Evolutionary conservation across 1,284 basidiomycete species (phyloP), one percentile per base, ranked within the genome.

Genomic region (Pyrrhoderma lamaoense): DNA sequence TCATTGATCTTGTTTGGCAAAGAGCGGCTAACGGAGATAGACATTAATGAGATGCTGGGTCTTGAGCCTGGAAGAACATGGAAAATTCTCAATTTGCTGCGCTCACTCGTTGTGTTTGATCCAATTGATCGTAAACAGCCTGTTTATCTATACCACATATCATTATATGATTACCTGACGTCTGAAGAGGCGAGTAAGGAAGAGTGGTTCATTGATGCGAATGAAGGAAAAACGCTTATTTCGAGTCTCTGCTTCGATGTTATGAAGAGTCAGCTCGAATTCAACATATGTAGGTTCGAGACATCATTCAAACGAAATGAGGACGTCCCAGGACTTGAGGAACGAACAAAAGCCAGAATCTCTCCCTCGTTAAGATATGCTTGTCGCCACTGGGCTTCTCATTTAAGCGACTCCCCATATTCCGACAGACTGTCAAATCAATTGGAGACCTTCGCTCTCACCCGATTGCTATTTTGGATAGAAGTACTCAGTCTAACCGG

Each of bases 241-340:
- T 47, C n/a, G 7, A 47, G 44, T 9, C 23, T 14, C 3, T 51
- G 49, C 34, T 47, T 51, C 14, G 8, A 7, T 3, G 35, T 51
- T 21, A 46, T 51, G 49, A 7, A 34, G n/a, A 21, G 19, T 16
- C 52, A 59, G 35, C 55, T 64, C 18, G 49, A 58, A 38, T 60
- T 59, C 42, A 55, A 31, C 45, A 45, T 55, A 9, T 53, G 42
- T 36, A 18, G 50, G 21, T 36, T 49, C 16, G 21, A 42, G 16
- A 16, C 53, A 14, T 52, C 53, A 8, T 47, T 36, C 21, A 34
- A 40, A 9, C 21, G 7, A 16, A 52, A 39, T n/a, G 36, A 52
- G 5, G 36, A 49, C 14, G 13, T 49, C 18, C 18, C 34, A 9
- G 39, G 38, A n/a, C 27, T 49, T 31, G 38, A 23, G n/a, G 34